Evolutionary conservation across 2,329 filamentous ascomycete genomes (phyloP).

Genomic region (Diaporthe sp.): DNA sequence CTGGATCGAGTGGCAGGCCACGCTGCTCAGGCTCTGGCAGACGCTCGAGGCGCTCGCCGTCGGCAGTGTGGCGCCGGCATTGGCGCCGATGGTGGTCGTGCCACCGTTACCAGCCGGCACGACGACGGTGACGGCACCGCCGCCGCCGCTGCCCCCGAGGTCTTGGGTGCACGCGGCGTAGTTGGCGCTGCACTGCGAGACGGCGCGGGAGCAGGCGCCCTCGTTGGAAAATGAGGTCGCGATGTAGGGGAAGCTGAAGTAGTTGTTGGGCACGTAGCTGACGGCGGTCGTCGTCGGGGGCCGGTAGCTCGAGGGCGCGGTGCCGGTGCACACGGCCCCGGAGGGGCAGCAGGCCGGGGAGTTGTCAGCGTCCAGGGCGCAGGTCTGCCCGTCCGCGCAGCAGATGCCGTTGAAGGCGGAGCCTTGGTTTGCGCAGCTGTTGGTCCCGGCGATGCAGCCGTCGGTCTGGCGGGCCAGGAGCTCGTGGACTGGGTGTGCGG

Average conservation of each 20-base stretch:
- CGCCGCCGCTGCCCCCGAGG: slow-evolving; percentile 55
- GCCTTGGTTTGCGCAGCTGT: slow-evolving; percentile 64
- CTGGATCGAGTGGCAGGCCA: slow-evolving; percentile 63
- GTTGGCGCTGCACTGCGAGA: slow-evolving; percentile 66
- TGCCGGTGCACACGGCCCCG: slow-evolving; percentile 70
- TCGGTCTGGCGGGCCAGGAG: slow-evolving; percentile 46
- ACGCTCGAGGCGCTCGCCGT: slow-evolving; percentile 64
- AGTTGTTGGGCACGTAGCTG: slow-evolving; percentile 69
- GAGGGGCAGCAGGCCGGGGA: slow-evolving; percentile 64
- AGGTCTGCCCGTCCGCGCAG: slow-evolving; percentile 65
- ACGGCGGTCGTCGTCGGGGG: slow-evolving; percentile 54
- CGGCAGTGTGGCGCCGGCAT: slow-evolving; percentile 55
- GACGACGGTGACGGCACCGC: slow-evolving; percentile 65
- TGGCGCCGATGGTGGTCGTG: slow-evolving; percentile 65
- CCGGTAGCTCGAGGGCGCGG: slow-evolving; percentile 57
- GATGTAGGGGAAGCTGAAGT: slow-evolving; percentile 73
- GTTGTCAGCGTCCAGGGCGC: slow-evolving; percentile 63
- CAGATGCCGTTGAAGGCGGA: slow-evolving; percentile 63
- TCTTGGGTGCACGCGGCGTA: slow-evolving; percentile 67
- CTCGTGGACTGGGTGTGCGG: slow-evolving; percentile 42
- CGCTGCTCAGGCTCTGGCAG: slow-evolving; percentile 68
- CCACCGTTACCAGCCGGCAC: slow-evolving; percentile 65
- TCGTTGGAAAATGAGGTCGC: slow-evolving; percentile 65
- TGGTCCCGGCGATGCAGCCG: slow-evolving; percentile 64
- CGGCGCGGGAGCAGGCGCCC: slow-evolving; percentile 66